Evolutionary conservation across 2,329 filamentous ascomycete genomes (phyloP).

Genomic region (Gyromitra esculenta): DNA sequence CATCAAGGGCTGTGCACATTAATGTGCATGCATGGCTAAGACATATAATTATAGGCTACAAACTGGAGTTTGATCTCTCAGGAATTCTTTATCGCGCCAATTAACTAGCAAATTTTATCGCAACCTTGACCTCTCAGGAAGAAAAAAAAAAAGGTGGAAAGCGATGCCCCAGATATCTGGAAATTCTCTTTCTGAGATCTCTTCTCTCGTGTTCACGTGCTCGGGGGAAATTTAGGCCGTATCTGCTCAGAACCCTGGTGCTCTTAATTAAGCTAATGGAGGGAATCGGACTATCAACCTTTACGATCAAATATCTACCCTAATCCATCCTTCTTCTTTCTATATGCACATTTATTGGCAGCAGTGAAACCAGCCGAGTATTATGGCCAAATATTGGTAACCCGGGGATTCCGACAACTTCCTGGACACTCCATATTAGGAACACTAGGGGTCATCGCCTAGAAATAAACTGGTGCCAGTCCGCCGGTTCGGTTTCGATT

Average conservation of each 20-base stretch:
- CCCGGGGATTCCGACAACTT: neutral
- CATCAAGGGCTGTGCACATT: neutral
- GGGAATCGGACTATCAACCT: neutral
- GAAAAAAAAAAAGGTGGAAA: neutral
- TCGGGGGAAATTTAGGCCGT: neutral
- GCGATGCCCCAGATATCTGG: neutral
- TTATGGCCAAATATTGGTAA: neutral
- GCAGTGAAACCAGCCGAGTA: too few species aligned
- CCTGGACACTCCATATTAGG: neutral
- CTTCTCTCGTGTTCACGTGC: neutral
- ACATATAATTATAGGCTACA: neutral
- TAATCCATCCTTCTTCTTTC: neutral
- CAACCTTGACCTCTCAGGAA: neutral
- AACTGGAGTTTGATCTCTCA: neutral
- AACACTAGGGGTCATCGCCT: neutral
- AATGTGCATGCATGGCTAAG: neutral
- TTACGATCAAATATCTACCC: neutral
- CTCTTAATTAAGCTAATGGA: neutral
- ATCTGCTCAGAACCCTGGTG: neutral
- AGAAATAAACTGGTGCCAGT: slow-evolving; percentile 8
- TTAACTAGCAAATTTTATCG: neutral
- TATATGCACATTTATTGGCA: too few species aligned
- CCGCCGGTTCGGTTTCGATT: neutral
- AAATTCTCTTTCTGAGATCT: neutral
- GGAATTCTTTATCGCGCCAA: neutral